Conservation (phyloP, 176 grass and related monocot species). For the Triticum urartu region DNA sequence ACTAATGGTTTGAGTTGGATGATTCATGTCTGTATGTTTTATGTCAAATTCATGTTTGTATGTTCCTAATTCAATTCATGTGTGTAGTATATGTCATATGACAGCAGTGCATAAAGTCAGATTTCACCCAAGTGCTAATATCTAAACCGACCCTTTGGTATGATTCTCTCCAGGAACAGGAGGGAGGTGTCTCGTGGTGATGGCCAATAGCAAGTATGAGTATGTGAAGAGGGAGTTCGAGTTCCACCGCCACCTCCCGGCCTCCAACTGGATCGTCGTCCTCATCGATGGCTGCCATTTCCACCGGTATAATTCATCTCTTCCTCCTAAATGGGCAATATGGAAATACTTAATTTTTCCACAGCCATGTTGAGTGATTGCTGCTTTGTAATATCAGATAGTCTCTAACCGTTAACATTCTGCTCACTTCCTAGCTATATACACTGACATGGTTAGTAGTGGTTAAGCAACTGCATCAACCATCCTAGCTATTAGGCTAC, state of each 20-base stretch:
- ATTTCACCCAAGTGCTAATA: background rate
- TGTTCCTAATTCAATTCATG: background rate
- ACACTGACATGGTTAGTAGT: background rate
- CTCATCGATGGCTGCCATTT: too few relatives aligned
- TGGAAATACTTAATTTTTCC: background rate
- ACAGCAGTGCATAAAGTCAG: too few relatives aligned
- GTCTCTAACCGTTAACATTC: background rate
- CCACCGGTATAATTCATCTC: too few relatives aligned
- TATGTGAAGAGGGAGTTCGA: slow-evolving; percentile 40
- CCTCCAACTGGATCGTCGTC: too few relatives aligned
- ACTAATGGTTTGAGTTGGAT: background rate
- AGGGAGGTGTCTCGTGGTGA: background rate
- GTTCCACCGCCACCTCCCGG: too few relatives aligned
- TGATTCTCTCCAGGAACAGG: background rate
- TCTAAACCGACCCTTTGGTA: background rate
- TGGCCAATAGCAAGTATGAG: background rate
- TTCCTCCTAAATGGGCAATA: background rate
- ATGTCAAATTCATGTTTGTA: background rate
- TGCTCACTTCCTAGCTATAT: background rate
- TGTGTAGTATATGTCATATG: too few relatives aligned
- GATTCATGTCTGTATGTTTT: background rate
- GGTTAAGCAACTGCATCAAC: background rate
- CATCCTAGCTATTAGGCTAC: background rate
- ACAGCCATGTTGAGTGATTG: background rate
- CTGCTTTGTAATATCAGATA: background rate